phyloP scores from a whole-genome alignment of 768 basidiomycete species.

The Tephrocybe rancida region DNA sequence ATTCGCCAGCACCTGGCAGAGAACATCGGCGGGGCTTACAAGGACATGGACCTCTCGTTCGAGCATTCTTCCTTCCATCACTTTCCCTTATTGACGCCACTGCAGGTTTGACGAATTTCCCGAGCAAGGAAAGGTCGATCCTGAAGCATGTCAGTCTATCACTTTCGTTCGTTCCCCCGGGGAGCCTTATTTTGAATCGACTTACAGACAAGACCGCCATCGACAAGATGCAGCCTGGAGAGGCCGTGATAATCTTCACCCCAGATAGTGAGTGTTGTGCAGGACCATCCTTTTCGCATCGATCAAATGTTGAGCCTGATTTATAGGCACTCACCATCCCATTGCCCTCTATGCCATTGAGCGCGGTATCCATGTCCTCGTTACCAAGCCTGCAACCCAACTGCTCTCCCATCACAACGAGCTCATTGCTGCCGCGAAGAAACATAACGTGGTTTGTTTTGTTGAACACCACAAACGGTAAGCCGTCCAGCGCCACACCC shows the following conservation, averaged over 20 bases:
- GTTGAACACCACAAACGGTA: slow-evolving; percentile 95
- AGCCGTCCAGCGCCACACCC: slow-evolving; percentile 10
- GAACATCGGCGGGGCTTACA: slow-evolving; percentile 85
- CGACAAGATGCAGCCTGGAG: slow-evolving; percentile 73
- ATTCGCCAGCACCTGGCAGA: slow-evolving; percentile 80
- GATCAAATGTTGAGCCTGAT: neutral
- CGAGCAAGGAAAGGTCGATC: slow-evolving; percentile 64
- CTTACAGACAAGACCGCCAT: slow-evolving; percentile 82
- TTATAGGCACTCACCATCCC: slow-evolving; percentile 76
- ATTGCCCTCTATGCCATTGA: slow-evolving; percentile 89
- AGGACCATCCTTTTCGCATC: neutral
- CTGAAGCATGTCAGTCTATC: slow-evolving; percentile 74
- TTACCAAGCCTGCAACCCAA: slow-evolving; percentile 93
- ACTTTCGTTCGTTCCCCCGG: neutral
- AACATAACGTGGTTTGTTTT: slow-evolving; percentile 84
- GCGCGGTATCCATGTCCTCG: slow-evolving; percentile 82
- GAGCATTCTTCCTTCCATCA: slow-evolving; percentile 22
- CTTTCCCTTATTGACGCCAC: neutral
- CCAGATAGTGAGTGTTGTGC: slow-evolving; percentile 67
- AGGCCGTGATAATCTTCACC: slow-evolving; percentile 92
- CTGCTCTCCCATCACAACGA: slow-evolving; percentile 80
- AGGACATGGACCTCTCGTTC: slow-evolving; percentile 83
- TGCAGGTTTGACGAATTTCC: slow-evolving; percentile 81
- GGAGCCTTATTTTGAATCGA: neutral
- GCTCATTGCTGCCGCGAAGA: slow-evolving; percentile 73